phyloP scores from a whole-genome alignment of 2,329 filamentous ascomycete genomes.

The Emmonsiellopsis sp. region DNA sequence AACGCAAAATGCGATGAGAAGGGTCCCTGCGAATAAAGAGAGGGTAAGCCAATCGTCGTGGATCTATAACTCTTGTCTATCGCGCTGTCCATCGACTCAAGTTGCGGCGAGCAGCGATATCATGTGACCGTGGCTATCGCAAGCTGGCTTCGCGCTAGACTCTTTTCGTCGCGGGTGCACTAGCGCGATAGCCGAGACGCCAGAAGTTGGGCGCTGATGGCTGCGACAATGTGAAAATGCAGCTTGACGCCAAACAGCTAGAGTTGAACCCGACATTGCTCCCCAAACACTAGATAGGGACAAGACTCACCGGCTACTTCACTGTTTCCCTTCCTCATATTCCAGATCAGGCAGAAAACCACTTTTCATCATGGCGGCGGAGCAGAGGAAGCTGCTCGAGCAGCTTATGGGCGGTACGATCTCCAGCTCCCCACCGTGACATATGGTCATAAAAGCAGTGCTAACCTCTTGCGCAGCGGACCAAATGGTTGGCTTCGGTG shows the following conservation, averaged over 20 bases:
- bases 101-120: not conserved
- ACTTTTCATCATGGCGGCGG: conserved; percentile 63
- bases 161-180: not conserved
- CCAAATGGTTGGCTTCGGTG: conserved; percentile 68
- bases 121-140: not conserved
- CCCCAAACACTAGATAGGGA: not conserved
- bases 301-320: no score
- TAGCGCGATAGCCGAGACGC: not conserved
- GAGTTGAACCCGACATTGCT: not conserved
- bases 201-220: not conserved
- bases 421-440: conserved; percentile 1
- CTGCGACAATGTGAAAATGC: not conserved
- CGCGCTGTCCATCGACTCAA: no score
- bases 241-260: not conserved
- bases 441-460: not conserved
- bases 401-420: conserved; percentile 60
- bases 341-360: not conserved
- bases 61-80: not conserved
- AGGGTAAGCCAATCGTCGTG: not conserved
- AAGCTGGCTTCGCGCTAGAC: not conserved
- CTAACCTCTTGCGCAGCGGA: conserved; percentile 29
- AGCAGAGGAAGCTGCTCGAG: conserved; percentile 97
- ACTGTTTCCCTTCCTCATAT: not conserved
- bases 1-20: conserved; percentile 1
- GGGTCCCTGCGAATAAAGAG: not conserved